Conservation (phyloP, 2,329 filamentous ascomycete genomes). For the Paracamarosporium sp. region DNA sequence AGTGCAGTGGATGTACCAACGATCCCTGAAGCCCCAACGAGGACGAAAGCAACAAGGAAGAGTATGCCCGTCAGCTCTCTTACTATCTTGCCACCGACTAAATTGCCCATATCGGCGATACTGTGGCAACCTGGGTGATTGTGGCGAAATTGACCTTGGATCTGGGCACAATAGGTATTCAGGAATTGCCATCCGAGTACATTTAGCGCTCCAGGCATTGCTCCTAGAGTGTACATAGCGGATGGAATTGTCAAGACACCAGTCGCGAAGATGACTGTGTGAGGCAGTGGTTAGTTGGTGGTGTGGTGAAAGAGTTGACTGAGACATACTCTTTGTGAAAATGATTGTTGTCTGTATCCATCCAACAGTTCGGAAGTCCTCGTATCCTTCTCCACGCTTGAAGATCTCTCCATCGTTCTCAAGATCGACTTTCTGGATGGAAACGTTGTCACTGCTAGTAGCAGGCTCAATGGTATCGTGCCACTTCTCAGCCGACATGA, state of each 20-base stretch:
- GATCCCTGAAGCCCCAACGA: conserved; percentile 65
- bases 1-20: conserved; percentile 65
- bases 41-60: conserved; percentile 65
- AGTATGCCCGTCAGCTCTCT: conserved; percentile 62
- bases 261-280: conserved; percentile 55
- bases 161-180: conserved; percentile 58
- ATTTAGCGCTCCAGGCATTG: conserved; percentile 55
- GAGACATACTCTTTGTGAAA: conserved; percentile 55
- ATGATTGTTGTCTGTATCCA: conserved; percentile 61
- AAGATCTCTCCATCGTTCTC: conserved; percentile 57
- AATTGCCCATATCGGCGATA: conserved; percentile 64
- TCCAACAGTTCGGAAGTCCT: conserved; percentile 61
- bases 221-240: conserved; percentile 56
- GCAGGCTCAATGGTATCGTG: conserved; percentile 29
- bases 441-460: conserved; percentile 29
- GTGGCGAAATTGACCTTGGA: conserved; percentile 61
- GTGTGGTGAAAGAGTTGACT: not conserved
- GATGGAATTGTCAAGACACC: conserved; percentile 59
- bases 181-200: conserved; percentile 57
- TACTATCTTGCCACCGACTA: conserved; percentile 60
- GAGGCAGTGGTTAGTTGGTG: not conserved
- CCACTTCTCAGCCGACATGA: conserved; percentile 35
- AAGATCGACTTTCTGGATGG: conserved; percentile 27
- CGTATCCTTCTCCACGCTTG: conserved; percentile 53
- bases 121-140: conserved; percentile 59